Evolutionary conservation across 345 rosid species (phyloP), one percentile per base, ranked within the genome.

Genomic region (Dimocarpus longan): DNA sequence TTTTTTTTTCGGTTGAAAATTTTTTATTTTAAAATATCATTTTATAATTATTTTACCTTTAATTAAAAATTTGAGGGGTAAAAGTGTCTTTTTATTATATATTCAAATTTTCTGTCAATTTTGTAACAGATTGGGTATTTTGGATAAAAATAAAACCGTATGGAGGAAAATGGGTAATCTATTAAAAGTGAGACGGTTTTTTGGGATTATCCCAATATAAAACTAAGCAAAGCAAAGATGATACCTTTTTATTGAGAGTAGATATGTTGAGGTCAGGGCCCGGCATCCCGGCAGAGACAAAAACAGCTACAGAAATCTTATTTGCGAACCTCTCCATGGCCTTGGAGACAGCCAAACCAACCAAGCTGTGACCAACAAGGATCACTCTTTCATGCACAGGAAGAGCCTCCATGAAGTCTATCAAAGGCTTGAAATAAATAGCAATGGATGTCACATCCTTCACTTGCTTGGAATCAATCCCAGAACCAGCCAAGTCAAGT

Each of bases 301-400:
- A 85, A 57, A 87, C 82, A 32, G 88, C 81, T 0, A 71, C 82
- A 10, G 74, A 16, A 54, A 85, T 73, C 77, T 77, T 85, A 18
- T 22, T n/a, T 9, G 88, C 84, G 42, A 83, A 70, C 16, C 32
- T 81, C 71, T 87, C 88, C 90, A 87, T 85, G 63, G 85, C 75
- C 15, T 78, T 80, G 59, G 88, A 75, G 44, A 85, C 70, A 1
- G 86, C 90, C 48, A 83, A 60, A 1, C 90, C 88, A 4, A 85
- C 88, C 0, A 68, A 60, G 81, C 90, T 87, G 54, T 85, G 90
- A 46, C 88, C 85, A 48, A 87, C 88, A 11, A 87, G 80, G 67
- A 87, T 76, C 78, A 73, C 90, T 48, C 54, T 85, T 81, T 83
- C 75, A 39, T 71, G 52, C 18, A 56, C 54, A 24, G 72, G 65